A percentile compares a stretch with the other conserved stretches of the same genome.
Conservation (phyloP, 345 rosid species). For the Salix exigua region DNA sequence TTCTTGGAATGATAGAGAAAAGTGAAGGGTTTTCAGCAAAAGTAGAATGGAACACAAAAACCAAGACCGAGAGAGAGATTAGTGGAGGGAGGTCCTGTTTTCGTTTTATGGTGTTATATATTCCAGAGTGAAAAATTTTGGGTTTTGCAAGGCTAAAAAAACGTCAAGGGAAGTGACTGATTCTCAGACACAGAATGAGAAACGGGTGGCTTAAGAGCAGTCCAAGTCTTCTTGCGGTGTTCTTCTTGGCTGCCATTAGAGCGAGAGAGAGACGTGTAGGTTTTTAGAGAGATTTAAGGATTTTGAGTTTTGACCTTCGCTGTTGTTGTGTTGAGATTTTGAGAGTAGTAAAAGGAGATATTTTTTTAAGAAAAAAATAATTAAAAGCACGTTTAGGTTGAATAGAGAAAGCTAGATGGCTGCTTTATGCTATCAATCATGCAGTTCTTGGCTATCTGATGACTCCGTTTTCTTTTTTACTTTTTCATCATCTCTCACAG, state of each 20-base stretch:
- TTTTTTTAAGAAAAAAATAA: background rate
- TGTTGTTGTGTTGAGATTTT: conserved; percentile 1
- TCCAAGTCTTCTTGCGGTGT: background rate
- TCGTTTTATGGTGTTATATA: background rate
- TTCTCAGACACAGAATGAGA: conserved; percentile 6
- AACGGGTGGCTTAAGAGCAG: conserved; percentile 4
- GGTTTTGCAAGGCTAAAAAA: background rate
- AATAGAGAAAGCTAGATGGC: conserved; percentile 17
- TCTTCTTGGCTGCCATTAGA: conserved; percentile 38
- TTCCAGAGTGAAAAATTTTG: background rate
- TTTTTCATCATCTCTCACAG: background rate
- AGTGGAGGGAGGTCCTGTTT: background rate
- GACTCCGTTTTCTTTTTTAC: background rate
- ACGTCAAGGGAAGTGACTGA: conserved; percentile 26
- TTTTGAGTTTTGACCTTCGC: background rate
- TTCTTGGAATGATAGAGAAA: conserved; percentile 31
- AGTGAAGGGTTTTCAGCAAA: conserved; percentile 37
- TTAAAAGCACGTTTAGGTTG: conserved; percentile 36
- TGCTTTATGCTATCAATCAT: conserved; percentile 20
- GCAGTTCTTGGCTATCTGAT: background rate
- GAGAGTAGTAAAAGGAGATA: conserved; percentile 16
- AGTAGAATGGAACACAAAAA: conserved; percentile 39
- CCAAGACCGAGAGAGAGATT: conserved; percentile 25
- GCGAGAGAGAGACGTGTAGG: background rate
- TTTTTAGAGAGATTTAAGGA: background rate